A percentile compares a stretch with the other conserved stretches of the same genome.
phyloP scores from a whole-genome alignment of 2,329 filamentous ascomycete genomes.

The Verticillium isaacii region DNA sequence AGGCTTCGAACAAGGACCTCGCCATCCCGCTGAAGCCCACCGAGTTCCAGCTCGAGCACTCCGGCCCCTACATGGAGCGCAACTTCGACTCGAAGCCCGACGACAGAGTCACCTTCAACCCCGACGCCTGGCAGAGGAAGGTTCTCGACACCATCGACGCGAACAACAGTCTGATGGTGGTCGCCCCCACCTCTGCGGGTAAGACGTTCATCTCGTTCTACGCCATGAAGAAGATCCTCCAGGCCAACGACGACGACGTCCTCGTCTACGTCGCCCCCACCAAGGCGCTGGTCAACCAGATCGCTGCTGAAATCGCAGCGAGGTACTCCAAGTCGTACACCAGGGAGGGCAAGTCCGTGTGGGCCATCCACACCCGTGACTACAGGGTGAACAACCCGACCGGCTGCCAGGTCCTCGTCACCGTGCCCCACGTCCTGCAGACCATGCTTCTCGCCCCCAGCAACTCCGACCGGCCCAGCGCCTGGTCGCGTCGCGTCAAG shows the following conservation, averaged over 20 bases:
- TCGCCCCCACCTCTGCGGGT: conserved; percentile 73
- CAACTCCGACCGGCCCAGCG: conserved; percentile 49
- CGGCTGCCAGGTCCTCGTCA: conserved; percentile 71
- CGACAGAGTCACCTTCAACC: conserved; percentile 63
- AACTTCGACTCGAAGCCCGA: conserved; percentile 66
- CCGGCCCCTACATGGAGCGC: conserved; percentile 71
- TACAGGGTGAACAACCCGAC: conserved; percentile 69
- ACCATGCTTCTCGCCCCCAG: conserved; percentile 67
- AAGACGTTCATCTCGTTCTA: conserved; percentile 86
- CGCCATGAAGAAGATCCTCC: conserved; percentile 72
- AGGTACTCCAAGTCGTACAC: conserved; percentile 65
- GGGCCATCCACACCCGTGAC: conserved; percentile 75
- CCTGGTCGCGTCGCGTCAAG: conserved; percentile 64
- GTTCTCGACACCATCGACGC: conserved; percentile 71
- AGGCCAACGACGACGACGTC: conserved; percentile 63
- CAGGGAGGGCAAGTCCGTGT: conserved; percentile 61
- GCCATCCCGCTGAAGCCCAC: conserved; percentile 10
- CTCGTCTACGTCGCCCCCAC: conserved; percentile 78
- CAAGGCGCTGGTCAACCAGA: conserved; percentile 79
- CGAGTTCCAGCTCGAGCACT: conserved; percentile 64
- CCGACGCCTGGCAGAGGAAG: conserved; percentile 71
- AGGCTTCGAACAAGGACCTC: conserved; percentile 5
- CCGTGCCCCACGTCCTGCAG: conserved; percentile 72
- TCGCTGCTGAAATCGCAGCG: conserved; percentile 72
- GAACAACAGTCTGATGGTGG: conserved; percentile 66